A percentile compares a stretch with the other conserved stretches of the same genome.
Evolutionary conservation across 208 protist species (phyloP).

Genomic region (Naegleria lovaniensis): DNA sequence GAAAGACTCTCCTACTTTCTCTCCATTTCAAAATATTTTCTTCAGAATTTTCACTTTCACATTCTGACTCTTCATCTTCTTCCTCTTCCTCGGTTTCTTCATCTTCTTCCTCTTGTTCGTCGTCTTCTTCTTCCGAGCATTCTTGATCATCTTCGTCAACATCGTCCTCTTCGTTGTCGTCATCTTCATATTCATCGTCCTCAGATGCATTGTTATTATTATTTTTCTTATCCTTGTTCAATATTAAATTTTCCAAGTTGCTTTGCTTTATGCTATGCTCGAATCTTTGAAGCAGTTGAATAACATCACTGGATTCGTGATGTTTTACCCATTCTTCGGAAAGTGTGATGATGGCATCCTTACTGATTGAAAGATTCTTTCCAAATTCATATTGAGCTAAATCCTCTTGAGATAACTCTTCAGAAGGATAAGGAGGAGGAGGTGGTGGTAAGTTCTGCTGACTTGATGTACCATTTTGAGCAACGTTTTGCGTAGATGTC

Average conservation of each 20-base stretch:
- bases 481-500: neutral
- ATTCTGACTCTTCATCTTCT: neutral
- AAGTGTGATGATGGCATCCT: neutral
- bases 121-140: neutral
- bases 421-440: neutral
- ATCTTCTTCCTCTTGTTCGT: neutral
- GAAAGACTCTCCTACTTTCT: constrained; percentile 16
- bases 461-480: neutral
- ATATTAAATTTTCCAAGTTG: neutral
- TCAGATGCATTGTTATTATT: neutral
- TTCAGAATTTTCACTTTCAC: neutral
- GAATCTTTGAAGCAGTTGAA: neutral
- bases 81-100: neutral
- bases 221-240: neutral
- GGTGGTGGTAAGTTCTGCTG: neutral
- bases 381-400: neutral
- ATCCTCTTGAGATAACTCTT: neutral
- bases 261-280: neutral
- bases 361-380: neutral
- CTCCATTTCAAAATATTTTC: neutral
- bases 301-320: neutral
- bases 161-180: neutral
- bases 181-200: neutral
- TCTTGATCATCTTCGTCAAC: neutral
- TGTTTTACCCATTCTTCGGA: constrained; percentile 10